These are phyloP conservation scores for Populus hybrid DNA, from an alignment of 441 rosid species.

Conservation along the genomic window DNA sequence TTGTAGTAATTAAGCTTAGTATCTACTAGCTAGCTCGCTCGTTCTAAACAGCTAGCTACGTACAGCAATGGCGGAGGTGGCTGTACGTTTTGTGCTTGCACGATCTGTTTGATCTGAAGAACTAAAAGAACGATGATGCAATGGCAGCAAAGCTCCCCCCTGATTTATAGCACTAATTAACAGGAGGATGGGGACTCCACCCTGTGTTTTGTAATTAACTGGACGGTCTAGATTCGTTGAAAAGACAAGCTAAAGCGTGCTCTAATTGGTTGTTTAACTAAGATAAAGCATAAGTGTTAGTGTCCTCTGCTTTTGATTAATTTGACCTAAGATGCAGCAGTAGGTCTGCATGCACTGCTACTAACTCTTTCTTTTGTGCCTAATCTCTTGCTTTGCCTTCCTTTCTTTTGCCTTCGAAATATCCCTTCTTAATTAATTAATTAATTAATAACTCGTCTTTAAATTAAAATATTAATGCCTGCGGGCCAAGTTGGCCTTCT, in stretches of 20 bases:
- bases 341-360: background rate
- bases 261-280: slow-evolving; percentile 17
- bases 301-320: slow-evolving; percentile 34
- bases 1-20: background rate
- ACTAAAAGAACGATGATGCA: background rate
- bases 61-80: background rate
- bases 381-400: background rate
- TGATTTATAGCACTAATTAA: background rate
- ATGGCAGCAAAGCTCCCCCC: background rate
- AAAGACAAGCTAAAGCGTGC: background rate
- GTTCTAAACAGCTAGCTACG: background rate
- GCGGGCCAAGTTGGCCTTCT: too few species aligned
- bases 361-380: background rate
- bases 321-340: slow-evolving; percentile 23
- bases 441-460: too few species aligned
- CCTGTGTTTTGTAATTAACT: background rate
- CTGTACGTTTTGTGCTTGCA: background rate
- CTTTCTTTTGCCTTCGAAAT: too few species aligned
- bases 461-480: too few species aligned
- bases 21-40: background rate
- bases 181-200: background rate
- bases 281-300: slow-evolving; percentile 28
- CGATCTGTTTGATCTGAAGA: background rate
- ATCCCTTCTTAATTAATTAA: background rate
- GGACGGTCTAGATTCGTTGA: slow-evolving; percentile 21